Conservation (phyloP, 2,329 filamentous ascomycete species). For the Colletotrichum paranaense region DNA sequence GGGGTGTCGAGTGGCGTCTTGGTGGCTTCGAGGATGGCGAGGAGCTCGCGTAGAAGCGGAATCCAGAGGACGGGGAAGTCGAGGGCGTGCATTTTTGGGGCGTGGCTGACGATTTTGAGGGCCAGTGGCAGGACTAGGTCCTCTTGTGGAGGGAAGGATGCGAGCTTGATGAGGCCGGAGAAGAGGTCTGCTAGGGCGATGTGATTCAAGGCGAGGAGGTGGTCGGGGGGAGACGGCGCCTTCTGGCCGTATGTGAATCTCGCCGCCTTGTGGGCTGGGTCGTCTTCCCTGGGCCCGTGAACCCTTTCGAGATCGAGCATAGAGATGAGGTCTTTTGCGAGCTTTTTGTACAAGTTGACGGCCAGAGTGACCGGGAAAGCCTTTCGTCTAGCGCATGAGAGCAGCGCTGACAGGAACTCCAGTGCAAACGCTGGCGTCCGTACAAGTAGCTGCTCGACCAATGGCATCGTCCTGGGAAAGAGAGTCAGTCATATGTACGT, state of each 20-base stretch:
- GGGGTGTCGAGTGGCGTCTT: conserved; percentile 25
- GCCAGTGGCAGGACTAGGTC: conserved; percentile 38
- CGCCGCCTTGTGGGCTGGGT: neutral
- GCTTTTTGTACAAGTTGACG: neutral
- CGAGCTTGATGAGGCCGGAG: conserved; percentile 1
- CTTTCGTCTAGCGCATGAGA: neutral
- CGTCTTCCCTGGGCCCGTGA: neutral
- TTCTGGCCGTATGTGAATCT: neutral
- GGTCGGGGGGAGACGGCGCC: neutral
- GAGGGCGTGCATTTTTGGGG: conserved; percentile 20
- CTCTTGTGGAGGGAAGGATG: conserved; percentile 30
- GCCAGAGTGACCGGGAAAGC: neutral
- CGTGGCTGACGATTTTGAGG: conserved; percentile 35
- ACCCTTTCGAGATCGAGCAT: conserved; percentile 7
- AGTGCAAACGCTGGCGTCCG: neutral
- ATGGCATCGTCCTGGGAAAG: neutral
- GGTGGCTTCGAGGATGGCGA: conserved; percentile 27
- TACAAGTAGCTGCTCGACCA: conserved; percentile 1
- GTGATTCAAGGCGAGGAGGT: neutral
- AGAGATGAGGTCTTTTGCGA: neutral
- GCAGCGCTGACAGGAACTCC: neutral
- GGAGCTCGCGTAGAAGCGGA: conserved; percentile 41
- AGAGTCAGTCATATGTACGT: neutral
- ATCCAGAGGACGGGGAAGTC: conserved; percentile 44
- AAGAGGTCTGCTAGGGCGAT: conserved; percentile 6